A percentile compares a stretch with the other conserved stretches of the same genome.
phyloP scores from a whole-genome alignment of 176 grass and related monocot genomes.

The Bromus sterilis region DNA sequence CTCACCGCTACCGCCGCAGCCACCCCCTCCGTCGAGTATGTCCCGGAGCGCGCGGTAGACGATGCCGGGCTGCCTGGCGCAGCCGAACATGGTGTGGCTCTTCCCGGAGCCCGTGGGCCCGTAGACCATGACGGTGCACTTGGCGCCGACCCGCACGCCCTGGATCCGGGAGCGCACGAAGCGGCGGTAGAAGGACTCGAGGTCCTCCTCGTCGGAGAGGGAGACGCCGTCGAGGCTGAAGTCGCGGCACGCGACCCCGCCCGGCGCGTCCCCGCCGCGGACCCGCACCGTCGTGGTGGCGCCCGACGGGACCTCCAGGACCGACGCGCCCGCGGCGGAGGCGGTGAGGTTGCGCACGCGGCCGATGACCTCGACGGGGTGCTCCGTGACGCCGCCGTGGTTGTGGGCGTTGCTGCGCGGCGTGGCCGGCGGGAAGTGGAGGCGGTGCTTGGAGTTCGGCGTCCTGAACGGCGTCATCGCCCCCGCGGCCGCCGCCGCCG shows the following conservation, averaged over 20 bases:
- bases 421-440: slow-evolving; percentile 55
- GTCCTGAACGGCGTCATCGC: slow-evolving; percentile 45
- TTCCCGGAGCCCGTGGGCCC: slow-evolving; percentile 73
- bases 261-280: slow-evolving; percentile 54
- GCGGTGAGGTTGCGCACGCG: slow-evolving; percentile 57
- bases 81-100: slow-evolving; percentile 95
- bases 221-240: slow-evolving; percentile 89
- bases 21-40: slow-evolving; percentile 35
- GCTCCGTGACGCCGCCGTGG: slow-evolving; percentile 42
- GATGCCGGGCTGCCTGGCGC: slow-evolving; percentile 60
- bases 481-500: background rate
- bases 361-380: slow-evolving; percentile 87
- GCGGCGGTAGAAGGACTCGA: slow-evolving; percentile 67
- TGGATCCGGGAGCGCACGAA: slow-evolving; percentile 65
- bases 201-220: slow-evolving; percentile 60
- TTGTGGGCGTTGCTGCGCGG: slow-evolving; percentile 9
- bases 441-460: slow-evolving; percentile 65
- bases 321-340: slow-evolving; percentile 15
- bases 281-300: slow-evolving; percentile 59
- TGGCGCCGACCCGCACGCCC: slow-evolving; percentile 67
- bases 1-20: background rate
- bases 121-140: slow-evolving; percentile 96
- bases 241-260: slow-evolving; percentile 48
- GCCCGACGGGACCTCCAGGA: slow-evolving; percentile 42
- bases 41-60: slow-evolving; percentile 86